Evolutionary conservation across 2,329 filamentous ascomycete species (phyloP).

Genomic region (Esteya vermicola): DNA sequence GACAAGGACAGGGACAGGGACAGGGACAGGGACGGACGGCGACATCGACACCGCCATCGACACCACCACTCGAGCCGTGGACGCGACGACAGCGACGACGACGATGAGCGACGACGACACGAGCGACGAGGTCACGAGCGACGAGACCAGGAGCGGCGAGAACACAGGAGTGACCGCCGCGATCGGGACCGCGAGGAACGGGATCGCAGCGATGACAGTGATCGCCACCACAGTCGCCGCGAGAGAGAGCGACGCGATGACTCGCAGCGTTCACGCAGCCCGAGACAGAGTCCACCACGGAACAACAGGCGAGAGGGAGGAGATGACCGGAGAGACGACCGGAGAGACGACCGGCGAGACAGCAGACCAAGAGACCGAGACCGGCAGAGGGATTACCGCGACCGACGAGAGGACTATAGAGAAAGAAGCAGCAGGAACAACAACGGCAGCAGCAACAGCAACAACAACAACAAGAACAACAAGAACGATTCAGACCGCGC

Average conservation of each 20-base stretch:
- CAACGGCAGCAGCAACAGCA: slow-evolving; percentile 4
- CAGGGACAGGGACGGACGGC: slow-evolving; percentile 11
- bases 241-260: too few relatives aligned
- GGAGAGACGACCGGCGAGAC: background rate
- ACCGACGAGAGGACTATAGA: background rate
- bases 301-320: background rate
- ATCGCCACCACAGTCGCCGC: slow-evolving; percentile 10
- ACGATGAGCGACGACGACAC: background rate
- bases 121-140: background rate
- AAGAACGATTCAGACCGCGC: slow-evolving; percentile 40
- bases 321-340: background rate
- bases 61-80: slow-evolving; percentile 12
- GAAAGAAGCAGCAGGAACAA: slow-evolving; percentile 2
- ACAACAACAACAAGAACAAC: background rate
- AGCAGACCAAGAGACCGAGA: background rate
- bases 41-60: background rate
- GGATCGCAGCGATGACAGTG: background rate
- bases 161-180: slow-evolving; percentile 1
- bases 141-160: slow-evolving; percentile 11
- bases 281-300: too few relatives aligned
- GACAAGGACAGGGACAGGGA: slow-evolving; percentile 16
- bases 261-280: background rate
- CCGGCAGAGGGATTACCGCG: background rate
- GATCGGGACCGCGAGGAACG: background rate
- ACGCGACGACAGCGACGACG: slow-evolving; percentile 20